phyloP scores from a whole-genome alignment of 805 yeast genomes.

The Zygosaccharomyces kombuchaensis region DNA sequence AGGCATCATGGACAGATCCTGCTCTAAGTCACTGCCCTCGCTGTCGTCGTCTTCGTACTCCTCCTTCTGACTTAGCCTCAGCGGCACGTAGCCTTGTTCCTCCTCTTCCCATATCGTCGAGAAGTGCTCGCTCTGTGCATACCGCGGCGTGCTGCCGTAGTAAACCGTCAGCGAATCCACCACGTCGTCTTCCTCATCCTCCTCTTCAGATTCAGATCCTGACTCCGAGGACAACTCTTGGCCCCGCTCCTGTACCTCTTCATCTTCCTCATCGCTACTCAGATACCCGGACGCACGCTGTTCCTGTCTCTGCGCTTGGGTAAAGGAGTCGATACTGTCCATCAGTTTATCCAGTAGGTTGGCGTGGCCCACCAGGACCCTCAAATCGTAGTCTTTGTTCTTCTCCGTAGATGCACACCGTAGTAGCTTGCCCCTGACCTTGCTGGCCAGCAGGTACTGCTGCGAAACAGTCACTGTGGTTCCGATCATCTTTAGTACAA shows the following conservation, averaged over 20 bases:
- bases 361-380: conserved; percentile 34
- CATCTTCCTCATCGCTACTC: conserved; percentile 10
- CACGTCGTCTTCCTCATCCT: conserved; percentile 11
- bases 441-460: conserved; percentile 19
- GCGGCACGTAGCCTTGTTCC: conserved; percentile 7
- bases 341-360: conserved; percentile 30
- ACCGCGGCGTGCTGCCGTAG: conserved; percentile 7
- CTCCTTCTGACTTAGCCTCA: conserved; percentile 4
- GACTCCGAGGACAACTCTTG: conserved; percentile 5
- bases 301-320: neutral
- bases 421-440: conserved; percentile 24
- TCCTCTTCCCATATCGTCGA: conserved; percentile 5
- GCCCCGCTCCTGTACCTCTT: conserved; percentile 15
- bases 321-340: conserved; percentile 18
- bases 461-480: conserved; percentile 10
- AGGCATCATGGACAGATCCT: conserved; percentile 10
- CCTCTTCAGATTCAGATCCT: conserved; percentile 11
- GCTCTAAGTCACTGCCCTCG: conserved; percentile 15
- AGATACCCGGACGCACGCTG: neutral
- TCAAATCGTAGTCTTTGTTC: conserved; percentile 24
- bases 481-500: conserved; percentile 3
- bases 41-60: conserved; percentile 25
- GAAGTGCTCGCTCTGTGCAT: conserved; percentile 3
- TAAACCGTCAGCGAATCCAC: conserved; percentile 9
- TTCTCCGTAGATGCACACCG: conserved; percentile 16